Evolutionary conservation across 345 rosid species (phyloP).

Genomic region (Trapa incisa): DNA sequence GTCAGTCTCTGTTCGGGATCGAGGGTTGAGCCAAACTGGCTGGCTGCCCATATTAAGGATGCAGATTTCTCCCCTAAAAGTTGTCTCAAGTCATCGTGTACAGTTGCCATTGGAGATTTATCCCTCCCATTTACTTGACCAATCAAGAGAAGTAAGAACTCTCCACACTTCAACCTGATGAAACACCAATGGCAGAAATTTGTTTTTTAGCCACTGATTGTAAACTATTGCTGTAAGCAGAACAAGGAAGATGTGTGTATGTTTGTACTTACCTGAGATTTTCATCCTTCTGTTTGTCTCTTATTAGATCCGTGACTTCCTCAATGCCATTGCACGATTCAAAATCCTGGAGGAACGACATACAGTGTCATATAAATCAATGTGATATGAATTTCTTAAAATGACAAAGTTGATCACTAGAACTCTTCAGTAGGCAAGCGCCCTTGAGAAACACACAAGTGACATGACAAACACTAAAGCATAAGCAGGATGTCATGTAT

Average conservation of each 20-base stretch:
- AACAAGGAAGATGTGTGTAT: not conserved
- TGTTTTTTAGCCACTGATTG: not conserved
- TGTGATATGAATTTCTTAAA: not conserved
- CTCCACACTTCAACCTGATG: constrained; percentile 82
- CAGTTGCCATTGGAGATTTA: constrained; percentile 61
- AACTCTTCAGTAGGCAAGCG: not conserved
- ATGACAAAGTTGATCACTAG: not conserved
- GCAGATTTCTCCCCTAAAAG: constrained; percentile 92
- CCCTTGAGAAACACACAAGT: not conserved
- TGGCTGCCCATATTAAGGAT: constrained; percentile 95
- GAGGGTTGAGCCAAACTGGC: constrained; percentile 79
- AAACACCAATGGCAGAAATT: not conserved
- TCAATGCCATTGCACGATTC: constrained; percentile 81
- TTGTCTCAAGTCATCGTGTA: constrained; percentile 74
- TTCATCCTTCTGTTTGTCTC: constrained; percentile 88
- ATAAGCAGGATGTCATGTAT: not conserved
- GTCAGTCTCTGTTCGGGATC: constrained; percentile 78
- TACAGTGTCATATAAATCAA: not conserved
- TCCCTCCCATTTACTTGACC: constrained; percentile 86
- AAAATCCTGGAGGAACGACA: constrained; percentile 47
- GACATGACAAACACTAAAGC: not conserved
- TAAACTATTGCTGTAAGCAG: not conserved
- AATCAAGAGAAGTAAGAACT: constrained; percentile 77
- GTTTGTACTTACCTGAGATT: constrained; percentile 53
- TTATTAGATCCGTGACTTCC: constrained; percentile 72